These are phyloP conservation scores for Penicillium atrosanguineum DNA, from an alignment of 495 filamentous ascomycete species.

Conservation along the genomic window DNA sequence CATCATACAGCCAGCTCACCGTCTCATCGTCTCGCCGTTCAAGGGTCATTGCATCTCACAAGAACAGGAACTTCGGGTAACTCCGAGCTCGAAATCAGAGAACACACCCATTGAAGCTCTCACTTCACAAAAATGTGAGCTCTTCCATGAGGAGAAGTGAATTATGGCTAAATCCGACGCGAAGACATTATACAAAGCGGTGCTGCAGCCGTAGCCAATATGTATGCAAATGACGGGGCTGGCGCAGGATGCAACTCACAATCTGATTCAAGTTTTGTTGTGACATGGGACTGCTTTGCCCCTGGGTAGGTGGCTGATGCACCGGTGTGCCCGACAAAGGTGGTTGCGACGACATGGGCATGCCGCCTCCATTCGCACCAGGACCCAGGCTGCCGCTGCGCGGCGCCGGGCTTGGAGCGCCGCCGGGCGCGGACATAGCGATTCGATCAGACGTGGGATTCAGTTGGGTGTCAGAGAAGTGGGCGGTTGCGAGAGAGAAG, in stretches of 20 bases:
- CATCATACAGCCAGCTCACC: background rate
- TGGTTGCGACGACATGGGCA: slow-evolving; percentile 53
- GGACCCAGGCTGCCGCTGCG: slow-evolving; percentile 55
- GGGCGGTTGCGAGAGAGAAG: background rate
- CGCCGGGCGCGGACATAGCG: slow-evolving; percentile 48
- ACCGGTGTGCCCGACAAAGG: slow-evolving; percentile 38
- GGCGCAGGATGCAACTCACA: slow-evolving; percentile 52
- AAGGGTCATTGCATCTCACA: background rate
- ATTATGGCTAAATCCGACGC: background rate
- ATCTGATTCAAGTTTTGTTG: slow-evolving; percentile 95
- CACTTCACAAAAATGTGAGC: background rate
- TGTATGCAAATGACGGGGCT: background rate
- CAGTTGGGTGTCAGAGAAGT: background rate
- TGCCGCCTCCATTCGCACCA: slow-evolving; percentile 40
- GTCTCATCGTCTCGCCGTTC: background rate
- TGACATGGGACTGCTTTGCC: slow-evolving; percentile 54
- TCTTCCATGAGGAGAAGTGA: background rate
- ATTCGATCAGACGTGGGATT: background rate
- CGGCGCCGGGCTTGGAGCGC: slow-evolving; percentile 47
- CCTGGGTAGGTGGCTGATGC: slow-evolving; percentile 35
- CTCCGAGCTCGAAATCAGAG: background rate
- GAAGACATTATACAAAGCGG: background rate
- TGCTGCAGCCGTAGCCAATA: background rate
- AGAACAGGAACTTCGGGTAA: background rate
- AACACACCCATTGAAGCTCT: background rate